Base-by-base conservation (phyloP, 75 land plant genomes). In the Selaginella tamariscina region DNA sequence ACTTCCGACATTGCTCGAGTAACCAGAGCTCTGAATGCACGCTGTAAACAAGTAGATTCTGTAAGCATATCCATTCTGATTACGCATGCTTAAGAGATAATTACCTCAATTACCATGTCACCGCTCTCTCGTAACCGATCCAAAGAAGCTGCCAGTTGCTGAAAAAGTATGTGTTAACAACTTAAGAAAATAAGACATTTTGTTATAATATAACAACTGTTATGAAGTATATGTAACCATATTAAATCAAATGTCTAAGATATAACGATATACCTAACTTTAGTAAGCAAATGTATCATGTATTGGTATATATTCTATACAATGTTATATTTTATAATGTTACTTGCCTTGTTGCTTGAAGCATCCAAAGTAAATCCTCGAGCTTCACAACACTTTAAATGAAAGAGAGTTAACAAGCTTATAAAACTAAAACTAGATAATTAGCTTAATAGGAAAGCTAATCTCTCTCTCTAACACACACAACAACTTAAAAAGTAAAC, bases 1-100 rank as follows among this genome's bases (percentile, higher is more conserved):
- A 71, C 73, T 71, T 71, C 73, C 33, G 73, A 71, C 73, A 71
- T 71, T 65, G 73, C 73, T 32, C 73, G 69, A 20, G 73, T 39
- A 65, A 39, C 72, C 29, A 71, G 27, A 30, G 72, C 72, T 67
- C 32, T 65, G 30, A 71, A 68, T 18, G 73, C 73, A 67, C 55
- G 60, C 73, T 71, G 32, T 30, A 30, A 27, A 32, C 32, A 24
- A 55, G 62, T 32, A 27, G 29, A 69, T 5, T 15, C 49, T n/a
- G n/a, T n/a, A n/a, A n/a, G n/a, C n/a, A n/a, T n/a, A n/a, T n/a
- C n/a, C n/a, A n/a, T n/a, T n/a, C n/a, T n/a, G n/a, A n/a, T n/a
- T 39, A 5, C 49, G 15, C 49, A 29, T 44, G 29, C 27, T 68
- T 13, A 68, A 60, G 23, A 56, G 23, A 24, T 29, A 33, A 13